phyloP scores from a whole-genome alignment of 257 asterid genomes.

The Nicotiana otophora region DNA sequence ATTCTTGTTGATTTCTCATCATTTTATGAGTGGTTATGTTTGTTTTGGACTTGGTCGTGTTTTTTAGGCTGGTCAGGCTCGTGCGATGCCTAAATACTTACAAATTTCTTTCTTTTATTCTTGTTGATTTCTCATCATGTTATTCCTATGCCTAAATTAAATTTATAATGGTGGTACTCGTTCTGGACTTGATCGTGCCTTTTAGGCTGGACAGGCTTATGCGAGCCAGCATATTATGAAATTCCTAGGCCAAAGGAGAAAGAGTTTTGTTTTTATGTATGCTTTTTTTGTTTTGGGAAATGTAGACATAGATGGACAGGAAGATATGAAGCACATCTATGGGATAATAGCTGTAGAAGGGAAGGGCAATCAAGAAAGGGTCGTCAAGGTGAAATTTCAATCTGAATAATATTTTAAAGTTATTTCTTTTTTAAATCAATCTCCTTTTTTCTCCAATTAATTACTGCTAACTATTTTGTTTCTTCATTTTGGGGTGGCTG shows the following conservation, averaged over 20 bases:
- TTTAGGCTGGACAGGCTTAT: neutral
- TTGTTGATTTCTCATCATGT: no score
- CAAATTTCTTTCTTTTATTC: no score
- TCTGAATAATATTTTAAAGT: neutral
- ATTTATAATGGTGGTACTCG: neutral
- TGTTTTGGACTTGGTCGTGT: neutral
- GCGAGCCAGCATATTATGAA: neutral
- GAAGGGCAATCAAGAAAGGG: constrained; percentile 95
- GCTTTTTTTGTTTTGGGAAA: neutral
- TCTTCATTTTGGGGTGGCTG: constrained; percentile 6
- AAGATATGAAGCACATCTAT: constrained; percentile 87
- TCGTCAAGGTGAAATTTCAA: constrained; percentile 61
- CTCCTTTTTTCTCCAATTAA: neutral
- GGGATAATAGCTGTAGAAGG: constrained; percentile 95
- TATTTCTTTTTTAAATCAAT: neutral
- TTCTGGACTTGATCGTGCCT: neutral
- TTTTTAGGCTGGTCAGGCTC: neutral
- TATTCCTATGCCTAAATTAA: no score
- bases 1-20: no score
- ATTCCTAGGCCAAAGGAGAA: neutral
- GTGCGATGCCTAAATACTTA: neutral
- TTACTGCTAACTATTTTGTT: neutral
- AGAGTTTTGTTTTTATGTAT: neutral
- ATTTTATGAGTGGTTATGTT: neutral
- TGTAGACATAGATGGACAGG: constrained; percentile 95